A percentile compares a stretch with the other conserved stretches of the same genome.
phyloP scores from a whole-genome alignment of 2,329 filamentous ascomycete genomes.

The Colletotrichum lentis region DNA sequence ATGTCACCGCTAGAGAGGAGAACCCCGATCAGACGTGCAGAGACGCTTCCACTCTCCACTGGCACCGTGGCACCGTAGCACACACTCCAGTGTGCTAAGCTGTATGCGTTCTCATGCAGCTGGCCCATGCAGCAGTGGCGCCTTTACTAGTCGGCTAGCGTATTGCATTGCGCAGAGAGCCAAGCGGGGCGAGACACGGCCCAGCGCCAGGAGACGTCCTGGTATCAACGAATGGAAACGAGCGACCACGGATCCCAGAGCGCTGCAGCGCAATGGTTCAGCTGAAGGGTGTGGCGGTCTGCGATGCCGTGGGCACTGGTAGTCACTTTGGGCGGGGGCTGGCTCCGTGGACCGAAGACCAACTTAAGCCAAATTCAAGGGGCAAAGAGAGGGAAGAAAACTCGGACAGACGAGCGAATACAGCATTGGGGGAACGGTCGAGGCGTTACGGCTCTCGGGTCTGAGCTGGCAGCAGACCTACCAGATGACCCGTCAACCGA shows the following conservation, averaged over 20 bases:
- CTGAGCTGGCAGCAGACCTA: not conserved
- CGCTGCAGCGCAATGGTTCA: slow-evolving; percentile 26
- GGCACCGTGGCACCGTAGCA: slow-evolving; percentile 24
- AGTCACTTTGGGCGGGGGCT: slow-evolving; percentile 12
- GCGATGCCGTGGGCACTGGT: slow-evolving; percentile 12
- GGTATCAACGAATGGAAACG: slow-evolving; percentile 18
- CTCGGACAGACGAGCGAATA: slow-evolving; percentile 4
- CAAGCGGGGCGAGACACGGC: slow-evolving; percentile 31
- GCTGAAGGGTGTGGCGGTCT: slow-evolving; percentile 36
- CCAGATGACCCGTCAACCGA: not conserved
- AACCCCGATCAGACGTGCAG: slow-evolving; percentile 24
- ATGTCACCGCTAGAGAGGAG: slow-evolving; percentile 8
- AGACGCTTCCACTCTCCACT: slow-evolving; percentile 11
- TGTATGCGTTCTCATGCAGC: slow-evolving; percentile 33
- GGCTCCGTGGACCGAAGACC: slow-evolving; percentile 22
- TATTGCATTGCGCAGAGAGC: slow-evolving; percentile 21
- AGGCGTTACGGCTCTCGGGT: not conserved
- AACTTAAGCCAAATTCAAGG: slow-evolving; percentile 9
- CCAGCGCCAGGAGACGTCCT: slow-evolving; percentile 19
- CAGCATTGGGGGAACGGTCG: slow-evolving; percentile 8
- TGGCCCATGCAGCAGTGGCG: slow-evolving; percentile 35
- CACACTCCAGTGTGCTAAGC: slow-evolving; percentile 23
- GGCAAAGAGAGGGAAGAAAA: not conserved
- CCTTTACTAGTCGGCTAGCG: slow-evolving; percentile 31
- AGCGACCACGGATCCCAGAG: slow-evolving; percentile 12